Evolutionary conservation across 192 early-diverging fungal genomes (phyloP).

Genomic region (Podochytrium sp.): DNA sequence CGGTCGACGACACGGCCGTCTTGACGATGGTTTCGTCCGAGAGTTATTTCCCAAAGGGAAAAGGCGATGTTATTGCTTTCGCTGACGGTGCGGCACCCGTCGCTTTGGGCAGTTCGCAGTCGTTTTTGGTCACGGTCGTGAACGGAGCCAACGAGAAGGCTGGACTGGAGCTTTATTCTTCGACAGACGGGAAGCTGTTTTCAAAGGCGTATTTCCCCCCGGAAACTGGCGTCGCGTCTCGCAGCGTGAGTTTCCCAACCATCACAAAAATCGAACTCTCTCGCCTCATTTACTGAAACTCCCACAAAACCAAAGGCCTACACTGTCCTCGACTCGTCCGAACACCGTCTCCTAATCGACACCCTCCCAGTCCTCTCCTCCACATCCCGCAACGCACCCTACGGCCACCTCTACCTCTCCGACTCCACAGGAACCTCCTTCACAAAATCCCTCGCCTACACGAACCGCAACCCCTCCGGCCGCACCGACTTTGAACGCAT

Average conservation of each 20-base stretch:
- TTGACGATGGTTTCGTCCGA: slow-evolving; percentile 74
- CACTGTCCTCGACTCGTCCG: slow-evolving; percentile 84
- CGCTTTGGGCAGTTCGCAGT: slow-evolving; percentile 70
- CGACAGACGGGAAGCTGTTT: slow-evolving; percentile 69
- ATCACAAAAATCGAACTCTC: not conserved
- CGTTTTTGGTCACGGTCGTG: slow-evolving; percentile 68
- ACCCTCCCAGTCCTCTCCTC: slow-evolving; percentile 49
- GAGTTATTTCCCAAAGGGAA: slow-evolving; percentile 62
- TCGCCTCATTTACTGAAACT: slow-evolving; percentile 30
- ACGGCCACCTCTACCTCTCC: slow-evolving; percentile 79
- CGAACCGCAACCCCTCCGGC: slow-evolving; percentile 76
- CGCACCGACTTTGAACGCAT: slow-evolving; percentile 91
- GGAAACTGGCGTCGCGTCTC: not conserved
- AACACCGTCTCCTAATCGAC: slow-evolving; percentile 77
- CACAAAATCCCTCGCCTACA: slow-evolving; percentile 74
- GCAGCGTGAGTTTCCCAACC: slow-evolving; percentile 26
- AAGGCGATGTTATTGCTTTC: slow-evolving; percentile 11
- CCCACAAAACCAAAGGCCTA: slow-evolving; percentile 62
- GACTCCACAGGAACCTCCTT: slow-evolving; percentile 91
- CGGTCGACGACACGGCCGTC: slow-evolving; percentile 25
- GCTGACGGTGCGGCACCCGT: slow-evolving; percentile 52
- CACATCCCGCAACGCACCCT: slow-evolving; percentile 37
- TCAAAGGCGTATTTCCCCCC: slow-evolving; percentile 61
- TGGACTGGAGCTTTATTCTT: slow-evolving; percentile 68
- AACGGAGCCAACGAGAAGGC: slow-evolving; percentile 44